Evolutionary conservation across 2,329 filamentous ascomycete species (phyloP), one percentile per base, ranked within the genome.

Genomic region (Erysiphe pisi): DNA sequence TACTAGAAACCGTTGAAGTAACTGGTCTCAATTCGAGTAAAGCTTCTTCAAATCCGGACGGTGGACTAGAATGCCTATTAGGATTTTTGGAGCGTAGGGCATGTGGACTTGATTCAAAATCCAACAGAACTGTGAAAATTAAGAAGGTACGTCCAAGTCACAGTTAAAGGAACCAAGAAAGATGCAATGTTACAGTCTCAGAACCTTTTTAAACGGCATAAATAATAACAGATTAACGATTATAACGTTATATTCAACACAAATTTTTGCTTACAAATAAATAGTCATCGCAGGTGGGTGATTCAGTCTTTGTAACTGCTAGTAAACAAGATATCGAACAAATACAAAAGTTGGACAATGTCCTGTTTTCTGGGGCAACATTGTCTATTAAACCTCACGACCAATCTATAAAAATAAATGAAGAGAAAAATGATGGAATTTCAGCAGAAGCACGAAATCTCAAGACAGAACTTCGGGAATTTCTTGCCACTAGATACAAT

Each of bases 401-500:
- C 56, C 63, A 78, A 63, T 71, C 76, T 40, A 75, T 76, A 73
- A 45, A 75, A 12, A 40, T 71, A 45, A 49, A 70, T 47, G 56
- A 78, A 20, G 76, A 77, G 18, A 77, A 78, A 70, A 83, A 71
- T 82, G 83, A 58, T 82, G 82, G 74, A 25, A 75, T 87, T 58
- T 88, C 87, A 25, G 83, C 84, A 56, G 84, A 84, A 68, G 85
- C 88, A 3, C 84, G 87, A 75, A 88, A 91, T 79, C 86, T 89
- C n/a, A 90, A 90, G 82, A 85, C 87, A 36, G 89, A 90, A 79
- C 87, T 97, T 77, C 88, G 89, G 79, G 84, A 84, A 22, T 90
- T 97, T 78, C 86, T 99, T 20, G 87, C 87, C 77, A 87, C 88
- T 76, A 90, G 95, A 74, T 98, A 97, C 83, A 85, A 91, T 78